Evolutionary conservation across 139 green algal genomes (phyloP).

Genomic region (Closterium sp.): DNA sequence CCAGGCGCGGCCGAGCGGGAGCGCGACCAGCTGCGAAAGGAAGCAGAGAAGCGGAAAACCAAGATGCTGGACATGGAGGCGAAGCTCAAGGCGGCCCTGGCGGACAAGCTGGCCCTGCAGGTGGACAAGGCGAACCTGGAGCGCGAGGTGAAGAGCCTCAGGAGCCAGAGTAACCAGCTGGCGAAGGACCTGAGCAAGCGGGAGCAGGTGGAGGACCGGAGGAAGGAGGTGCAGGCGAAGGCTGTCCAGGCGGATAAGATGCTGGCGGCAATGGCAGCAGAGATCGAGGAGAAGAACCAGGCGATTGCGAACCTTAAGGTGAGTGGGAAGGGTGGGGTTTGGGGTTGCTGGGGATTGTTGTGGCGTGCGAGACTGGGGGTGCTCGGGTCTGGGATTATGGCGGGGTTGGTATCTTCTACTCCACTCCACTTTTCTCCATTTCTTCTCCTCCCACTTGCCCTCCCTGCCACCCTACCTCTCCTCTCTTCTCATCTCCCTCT

Average conservation of each 20-base stretch:
- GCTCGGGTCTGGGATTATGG: not conserved
- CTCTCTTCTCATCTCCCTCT: not conserved
- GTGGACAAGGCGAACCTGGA: conserved; percentile 77
- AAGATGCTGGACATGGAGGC: conserved; percentile 57
- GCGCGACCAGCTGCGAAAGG: not conserved
- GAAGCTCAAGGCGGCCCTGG: conserved; percentile 64
- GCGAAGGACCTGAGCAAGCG: conserved; percentile 74
- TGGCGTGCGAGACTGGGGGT: not conserved
- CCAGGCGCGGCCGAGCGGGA: not conserved
- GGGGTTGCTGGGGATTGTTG: not conserved
- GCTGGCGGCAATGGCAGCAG: not conserved
- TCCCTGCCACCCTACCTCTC: not conserved
- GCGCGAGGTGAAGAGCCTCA: conserved; percentile 72
- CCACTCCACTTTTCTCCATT: not conserved
- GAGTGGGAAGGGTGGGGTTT: not conserved
- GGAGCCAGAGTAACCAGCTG: conserved; percentile 63
- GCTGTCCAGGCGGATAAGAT: not conserved
- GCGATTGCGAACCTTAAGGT: not conserved
- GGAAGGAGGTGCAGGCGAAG: conserved; percentile 13
- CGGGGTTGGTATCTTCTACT: not conserved
- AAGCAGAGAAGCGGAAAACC: not conserved
- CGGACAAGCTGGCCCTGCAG: conserved; percentile 16
- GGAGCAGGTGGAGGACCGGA: conserved; percentile 65
- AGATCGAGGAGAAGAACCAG: not conserved
- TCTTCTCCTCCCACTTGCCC: not conserved